Evolutionary conservation across 495 filamentous ascomycete species (phyloP), one percentile per base, ranked within the genome.

Genomic region (Xylaria venustula): DNA sequence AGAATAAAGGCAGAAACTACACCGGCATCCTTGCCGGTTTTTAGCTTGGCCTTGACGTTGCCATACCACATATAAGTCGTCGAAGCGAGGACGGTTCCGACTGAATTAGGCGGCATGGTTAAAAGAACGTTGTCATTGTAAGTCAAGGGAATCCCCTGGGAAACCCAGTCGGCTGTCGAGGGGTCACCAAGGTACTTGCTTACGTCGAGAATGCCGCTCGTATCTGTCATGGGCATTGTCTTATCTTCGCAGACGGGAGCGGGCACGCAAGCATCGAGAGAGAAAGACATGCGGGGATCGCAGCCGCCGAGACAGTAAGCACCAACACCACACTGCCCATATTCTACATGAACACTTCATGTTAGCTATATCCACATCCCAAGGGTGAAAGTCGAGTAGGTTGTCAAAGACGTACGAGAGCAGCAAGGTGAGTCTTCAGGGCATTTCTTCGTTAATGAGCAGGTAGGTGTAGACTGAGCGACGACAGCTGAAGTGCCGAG

Each of bases 31-130:
- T 89, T 85, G 59, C 88, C 89, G 7, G 91, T 93, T 83, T 92
- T 96, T 74, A 98, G 78, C 25, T 79, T 88, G 17, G 90, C 92
- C 67, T 87, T 89, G 63, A 98, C 85, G 73, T 88, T 96, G 68
- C 94, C 94, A 72, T 98, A 98, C 95, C 93, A 98, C 76, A 98
- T 87, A 72, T 98, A 97, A 55, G 86, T 81, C 54, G 91, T 93
- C 62, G 90, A 90, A 25, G 91, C 87, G 50, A 98, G 77, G 17
- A 98, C 86, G n/a, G 93, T 96, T 32, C 92, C 93, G 48, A 85
- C 87, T 22, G 90, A 90, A 52, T 87, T 81, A 22, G 84, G 75
- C 46, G 89, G 87, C 91, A 98, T 93, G 60, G 93, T 98, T 64
- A 98, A 80, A 45, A 97, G 77, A 20, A 95, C 75, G 49, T 89